Evolutionary conservation across 2,329 filamentous ascomycete species (phyloP), one percentile per base, ranked within the genome.

Genomic region (Pseudogymnoascus pannorum): DNA sequence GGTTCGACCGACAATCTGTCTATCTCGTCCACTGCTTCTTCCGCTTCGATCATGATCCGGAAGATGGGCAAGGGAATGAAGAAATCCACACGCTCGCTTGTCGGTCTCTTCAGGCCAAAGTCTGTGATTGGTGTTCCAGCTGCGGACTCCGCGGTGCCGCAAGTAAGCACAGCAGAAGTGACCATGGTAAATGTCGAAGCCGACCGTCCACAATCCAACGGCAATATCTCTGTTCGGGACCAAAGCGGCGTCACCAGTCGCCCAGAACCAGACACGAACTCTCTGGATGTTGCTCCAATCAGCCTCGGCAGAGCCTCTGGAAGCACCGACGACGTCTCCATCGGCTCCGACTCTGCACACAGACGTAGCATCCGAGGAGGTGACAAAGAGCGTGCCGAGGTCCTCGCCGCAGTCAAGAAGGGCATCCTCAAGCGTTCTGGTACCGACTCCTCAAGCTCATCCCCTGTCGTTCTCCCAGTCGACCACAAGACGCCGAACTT

Each of bases 1-100:
- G 89, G 91, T 12, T 99, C 94, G 4, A 97, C 91, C 0, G 94
- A 99, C 75, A 97, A 97, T 68, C 76, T 99, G 48, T 95, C 91
- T 12, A 91, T 95, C 65, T 93, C 90, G 1, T 95, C 91, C 3
- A 95, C 91, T 8, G 91, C 91, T 18, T 95, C 91, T 5, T 95
- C 91, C 18, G 91, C 91, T 33, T 95, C 91, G 29, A 86, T 95
- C 68, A 95, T 95, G 91, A 89, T 99, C 67, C 87, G 94, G 60
- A 99, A 99, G 78, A 99, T 99, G 94, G 94, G 94, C 61, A 91
- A 92, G 66, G 92, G 93, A n/a, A 89, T 97, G 86, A 97, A 96
- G 82, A 95, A 94, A 76, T 88, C 91, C 59, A 89, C 88, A 16
- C 84, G 92, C 57, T 97, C 92, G 22, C 84, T 99, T 60, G 95